Evolutionary conservation across 805 yeast species (phyloP).

Genomic region (Candida caryicola): DNA sequence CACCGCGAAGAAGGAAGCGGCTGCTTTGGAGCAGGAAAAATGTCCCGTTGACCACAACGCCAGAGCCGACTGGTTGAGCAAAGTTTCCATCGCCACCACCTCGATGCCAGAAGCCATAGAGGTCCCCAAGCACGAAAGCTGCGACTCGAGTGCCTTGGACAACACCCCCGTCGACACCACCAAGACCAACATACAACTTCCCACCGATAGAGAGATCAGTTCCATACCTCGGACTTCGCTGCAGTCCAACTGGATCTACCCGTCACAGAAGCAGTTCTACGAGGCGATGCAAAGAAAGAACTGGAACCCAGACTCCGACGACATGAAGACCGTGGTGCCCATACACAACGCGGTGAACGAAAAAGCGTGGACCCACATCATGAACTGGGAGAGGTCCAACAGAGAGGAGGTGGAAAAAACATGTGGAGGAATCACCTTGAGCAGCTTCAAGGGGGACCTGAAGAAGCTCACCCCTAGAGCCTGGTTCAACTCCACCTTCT

Average conservation of each 20-base stretch:
- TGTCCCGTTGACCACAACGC: constrained; percentile 75
- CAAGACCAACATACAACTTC: constrained; percentile 40
- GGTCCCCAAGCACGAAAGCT: constrained; percentile 23
- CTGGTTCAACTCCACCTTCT: constrained; percentile 52
- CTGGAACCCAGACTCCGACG: constrained; percentile 77
- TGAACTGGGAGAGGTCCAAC: constrained; percentile 71
- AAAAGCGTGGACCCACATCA: constrained; percentile 82
- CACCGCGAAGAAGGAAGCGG: constrained; percentile 5
- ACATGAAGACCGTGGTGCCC: constrained; percentile 90
- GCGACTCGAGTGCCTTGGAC: constrained; percentile 47
- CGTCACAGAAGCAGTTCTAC: constrained; percentile 90
- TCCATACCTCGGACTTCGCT: constrained; percentile 75
- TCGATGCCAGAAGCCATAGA: constrained; percentile 41
- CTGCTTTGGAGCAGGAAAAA: constrained; percentile 28
- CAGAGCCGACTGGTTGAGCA: constrained; percentile 53
- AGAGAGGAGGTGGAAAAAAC: constrained; percentile 43
- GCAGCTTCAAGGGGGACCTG: constrained; percentile 87
- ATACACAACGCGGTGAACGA: constrained; percentile 93
- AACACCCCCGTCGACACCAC: constrained; percentile 26
- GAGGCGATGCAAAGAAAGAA: constrained; percentile 92
- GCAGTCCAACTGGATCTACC: constrained; percentile 83
- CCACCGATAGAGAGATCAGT: constrained; percentile 73
- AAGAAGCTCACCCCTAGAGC: constrained; percentile 87
- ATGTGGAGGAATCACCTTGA: constrained; percentile 84
- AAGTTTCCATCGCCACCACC: constrained; percentile 25